These are phyloP conservation scores for Plantago major DNA, from an alignment of 257 asterid genomes.

Conservation along the genomic window DNA sequence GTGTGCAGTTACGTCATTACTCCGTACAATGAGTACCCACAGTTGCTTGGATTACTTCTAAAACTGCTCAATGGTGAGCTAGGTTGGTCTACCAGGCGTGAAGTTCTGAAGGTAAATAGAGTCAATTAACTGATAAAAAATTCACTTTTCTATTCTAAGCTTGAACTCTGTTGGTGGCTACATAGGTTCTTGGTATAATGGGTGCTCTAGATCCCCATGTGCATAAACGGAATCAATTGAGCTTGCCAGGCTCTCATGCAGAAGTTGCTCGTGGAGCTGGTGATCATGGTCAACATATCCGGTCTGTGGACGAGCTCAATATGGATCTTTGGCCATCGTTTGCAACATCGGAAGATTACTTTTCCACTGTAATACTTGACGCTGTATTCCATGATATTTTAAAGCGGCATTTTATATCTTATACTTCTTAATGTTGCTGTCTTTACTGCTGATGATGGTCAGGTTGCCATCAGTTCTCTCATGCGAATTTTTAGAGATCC, in stretches of 20 bases:
- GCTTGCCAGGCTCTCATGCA: constrained; percentile 86
- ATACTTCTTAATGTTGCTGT: constrained; percentile 1
- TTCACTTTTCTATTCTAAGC: constrained; percentile 15
- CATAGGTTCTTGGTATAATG: constrained; percentile 97
- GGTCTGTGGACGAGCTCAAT: constrained; percentile 84
- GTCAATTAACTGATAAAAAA: constrained; percentile 13
- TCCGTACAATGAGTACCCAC: constrained; percentile 94
- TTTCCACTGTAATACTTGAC: constrained; percentile 74
- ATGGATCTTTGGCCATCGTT: constrained; percentile 99
- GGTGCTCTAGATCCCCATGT: constrained; percentile 98
- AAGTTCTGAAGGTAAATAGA: constrained; percentile 79
- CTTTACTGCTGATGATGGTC: constrained; percentile 28
- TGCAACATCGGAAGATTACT: constrained; percentile 97
- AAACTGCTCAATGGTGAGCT: constrained; percentile 95
- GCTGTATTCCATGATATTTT: constrained; percentile 20
- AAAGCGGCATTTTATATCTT: background rate
- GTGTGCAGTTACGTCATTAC: constrained; percentile 77
- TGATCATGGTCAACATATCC: constrained; percentile 81
- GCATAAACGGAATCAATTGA: constrained; percentile 82
- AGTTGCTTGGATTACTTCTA: constrained; percentile 85
- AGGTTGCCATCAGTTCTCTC: constrained; percentile 98
- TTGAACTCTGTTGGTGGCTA: constrained; percentile 22
- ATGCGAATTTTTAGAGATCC: constrained; percentile 98
- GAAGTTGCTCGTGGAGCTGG: constrained; percentile 80
- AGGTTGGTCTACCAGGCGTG: constrained; percentile 98